These are phyloP conservation scores for Xylariaceae sp. DNA, from an alignment of 2,329 filamentous ascomycete species.

Conservation along the genomic window DNA sequence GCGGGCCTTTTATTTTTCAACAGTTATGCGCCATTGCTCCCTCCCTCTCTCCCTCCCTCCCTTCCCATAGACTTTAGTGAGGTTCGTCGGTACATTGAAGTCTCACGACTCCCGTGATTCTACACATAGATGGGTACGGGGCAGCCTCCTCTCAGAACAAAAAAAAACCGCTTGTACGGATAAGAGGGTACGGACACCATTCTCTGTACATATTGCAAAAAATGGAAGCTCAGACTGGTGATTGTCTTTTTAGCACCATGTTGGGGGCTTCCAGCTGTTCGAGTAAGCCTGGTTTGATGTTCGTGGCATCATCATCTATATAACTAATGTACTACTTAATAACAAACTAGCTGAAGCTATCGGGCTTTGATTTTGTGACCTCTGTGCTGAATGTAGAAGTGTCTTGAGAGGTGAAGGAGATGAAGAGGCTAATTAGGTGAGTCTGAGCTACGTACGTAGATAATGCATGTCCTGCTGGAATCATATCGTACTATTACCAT, in stretches of 20 bases:
- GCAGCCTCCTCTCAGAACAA: not conserved
- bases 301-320: not conserved
- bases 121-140: constrained; percentile 1
- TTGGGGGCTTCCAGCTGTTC: not conserved
- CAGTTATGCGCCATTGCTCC: constrained; percentile 12
- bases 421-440: no score
- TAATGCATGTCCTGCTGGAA: no score
- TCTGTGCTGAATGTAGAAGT: no score
- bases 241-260: not conserved
- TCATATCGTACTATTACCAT: no score
- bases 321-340: constrained; percentile 1
- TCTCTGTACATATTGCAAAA: constrained; percentile 4
- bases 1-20: constrained; percentile 5
- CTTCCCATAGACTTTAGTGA: constrained; percentile 4
- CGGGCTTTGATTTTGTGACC: not conserved
- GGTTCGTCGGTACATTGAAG: constrained; percentile 6
- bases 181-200: not conserved
- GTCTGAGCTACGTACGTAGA: no score
- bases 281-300: not conserved
- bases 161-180: constrained; percentile 8
- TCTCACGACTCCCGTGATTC: constrained; percentile 11
- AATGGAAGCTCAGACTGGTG: not conserved
- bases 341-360: not conserved
- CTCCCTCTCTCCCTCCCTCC: not conserved
- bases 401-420: no score